Evolutionary conservation across 331 rosid species (phyloP).

Genomic region (Telfairia occidentalis): DNA sequence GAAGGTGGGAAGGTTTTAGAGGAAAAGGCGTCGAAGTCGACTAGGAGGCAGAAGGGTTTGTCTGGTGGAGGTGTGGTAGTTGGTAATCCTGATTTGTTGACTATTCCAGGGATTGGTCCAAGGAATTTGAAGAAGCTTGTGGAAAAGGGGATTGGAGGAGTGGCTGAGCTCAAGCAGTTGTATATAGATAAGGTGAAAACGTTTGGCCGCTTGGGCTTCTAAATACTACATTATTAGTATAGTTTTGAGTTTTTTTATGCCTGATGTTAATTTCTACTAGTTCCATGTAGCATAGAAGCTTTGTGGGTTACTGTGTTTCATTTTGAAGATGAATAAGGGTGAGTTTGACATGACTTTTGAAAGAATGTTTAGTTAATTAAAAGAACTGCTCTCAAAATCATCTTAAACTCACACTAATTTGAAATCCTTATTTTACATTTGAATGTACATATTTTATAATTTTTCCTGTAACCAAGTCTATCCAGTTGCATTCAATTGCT

Average conservation of each 20-base stretch:
- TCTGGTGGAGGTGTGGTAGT: constrained; percentile 22
- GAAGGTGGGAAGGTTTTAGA: constrained; percentile 16
- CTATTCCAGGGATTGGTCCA: constrained; percentile 95
- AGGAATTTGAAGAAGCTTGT: constrained; percentile 79
- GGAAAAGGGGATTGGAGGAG: constrained; percentile 77
- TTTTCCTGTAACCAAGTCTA: not conserved
- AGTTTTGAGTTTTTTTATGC: not conserved
- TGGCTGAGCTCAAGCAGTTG: constrained; percentile 79
- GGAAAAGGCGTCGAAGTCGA: constrained; percentile 30
- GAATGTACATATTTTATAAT: not conserved
- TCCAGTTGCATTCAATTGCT: not conserved
- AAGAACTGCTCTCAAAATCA: not conserved
- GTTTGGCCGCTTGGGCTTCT: not conserved
- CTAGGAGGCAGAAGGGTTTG: constrained; percentile 44
- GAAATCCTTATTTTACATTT: not conserved
- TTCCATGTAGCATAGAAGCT: not conserved
- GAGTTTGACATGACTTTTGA: not conserved
- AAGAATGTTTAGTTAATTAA: not conserved
- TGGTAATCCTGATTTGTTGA: constrained; percentile 71
- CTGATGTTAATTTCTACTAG: not conserved
- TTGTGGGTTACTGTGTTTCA: not conserved
- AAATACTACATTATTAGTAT: not conserved
- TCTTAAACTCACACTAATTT: not conserved
- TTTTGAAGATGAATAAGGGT: not conserved
- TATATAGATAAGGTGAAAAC: constrained; percentile 69